Conservation (phyloP, 2,329 filamentous ascomycete species). For the Beauveria sp. region DNA sequence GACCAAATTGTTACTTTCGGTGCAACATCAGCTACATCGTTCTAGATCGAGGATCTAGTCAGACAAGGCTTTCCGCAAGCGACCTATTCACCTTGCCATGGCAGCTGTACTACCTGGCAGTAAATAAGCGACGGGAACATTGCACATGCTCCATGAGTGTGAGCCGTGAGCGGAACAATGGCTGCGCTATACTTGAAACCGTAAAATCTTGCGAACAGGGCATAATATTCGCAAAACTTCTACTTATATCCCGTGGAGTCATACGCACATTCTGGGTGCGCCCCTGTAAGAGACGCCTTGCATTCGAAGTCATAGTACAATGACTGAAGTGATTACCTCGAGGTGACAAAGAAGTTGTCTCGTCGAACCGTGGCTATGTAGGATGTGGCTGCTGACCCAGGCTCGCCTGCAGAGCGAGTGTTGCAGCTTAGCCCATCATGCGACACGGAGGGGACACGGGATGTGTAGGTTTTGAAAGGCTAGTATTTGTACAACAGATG, state of each 20-base stretch:
- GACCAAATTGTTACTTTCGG: background rate
- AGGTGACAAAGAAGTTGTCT: too few species aligned
- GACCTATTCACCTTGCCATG: background rate
- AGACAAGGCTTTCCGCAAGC: background rate
- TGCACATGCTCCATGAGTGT: background rate
- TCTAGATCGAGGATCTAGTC: background rate
- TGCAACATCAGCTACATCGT: background rate
- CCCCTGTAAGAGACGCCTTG: too few species aligned
- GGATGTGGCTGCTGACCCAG: too few species aligned
- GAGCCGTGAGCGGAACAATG: background rate
- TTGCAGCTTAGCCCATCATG: background rate
- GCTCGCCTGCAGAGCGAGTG: background rate
- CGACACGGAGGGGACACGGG: background rate
- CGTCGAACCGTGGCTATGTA: too few species aligned
- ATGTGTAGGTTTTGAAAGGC: constrained; percentile 5
- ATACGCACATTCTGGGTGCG: too few species aligned
- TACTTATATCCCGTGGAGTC: too few species aligned
- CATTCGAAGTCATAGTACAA: too few species aligned
- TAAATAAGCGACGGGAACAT: constrained; percentile 7
- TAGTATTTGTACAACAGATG: constrained; percentile 1
- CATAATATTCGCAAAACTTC: background rate
- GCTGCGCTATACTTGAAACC: background rate
- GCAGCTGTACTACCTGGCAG: background rate
- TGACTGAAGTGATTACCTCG: too few species aligned
- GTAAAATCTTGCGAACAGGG: background rate